Percentiles rank a stretch among this genome's conserved stretches.
These are phyloP conservation scores for Ophiostoma sp. DNA, from an alignment of 2,329 filamentous ascomycete species.

Conservation along the genomic window DNA sequence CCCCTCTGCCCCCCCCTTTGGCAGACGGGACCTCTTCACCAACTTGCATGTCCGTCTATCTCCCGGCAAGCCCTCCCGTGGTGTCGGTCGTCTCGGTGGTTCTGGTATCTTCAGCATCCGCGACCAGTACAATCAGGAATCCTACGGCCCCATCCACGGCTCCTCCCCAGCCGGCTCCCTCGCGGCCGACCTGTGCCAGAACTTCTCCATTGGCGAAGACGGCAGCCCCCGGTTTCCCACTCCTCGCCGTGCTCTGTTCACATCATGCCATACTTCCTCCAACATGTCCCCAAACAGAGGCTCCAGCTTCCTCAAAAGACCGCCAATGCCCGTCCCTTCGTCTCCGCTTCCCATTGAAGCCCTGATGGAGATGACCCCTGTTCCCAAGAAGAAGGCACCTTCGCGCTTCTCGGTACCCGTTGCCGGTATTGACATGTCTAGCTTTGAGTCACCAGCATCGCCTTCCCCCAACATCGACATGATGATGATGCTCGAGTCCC, in stretches of 20 bases:
- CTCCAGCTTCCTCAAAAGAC: conserved; percentile 72
- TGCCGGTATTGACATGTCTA: conserved; percentile 32
- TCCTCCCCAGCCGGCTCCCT: conserved; percentile 89
- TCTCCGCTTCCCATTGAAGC: conserved; percentile 74
- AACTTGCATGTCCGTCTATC: conserved; percentile 44
- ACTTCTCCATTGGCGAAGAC: conserved; percentile 84
- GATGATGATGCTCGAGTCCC: conserved; percentile 54
- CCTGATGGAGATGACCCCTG: conserved; percentile 86
- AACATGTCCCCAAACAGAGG: neutral
- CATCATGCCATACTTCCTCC: conserved; percentile 45
- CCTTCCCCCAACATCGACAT: conserved; percentile 50
- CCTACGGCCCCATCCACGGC: conserved; percentile 73
- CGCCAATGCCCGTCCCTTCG: conserved; percentile 67
- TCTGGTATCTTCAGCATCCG: conserved; percentile 66
- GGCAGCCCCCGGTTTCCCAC: conserved; percentile 77
- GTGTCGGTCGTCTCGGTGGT: conserved; percentile 13
- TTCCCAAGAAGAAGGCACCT: conserved; percentile 72
- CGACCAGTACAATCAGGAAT: conserved; percentile 64
- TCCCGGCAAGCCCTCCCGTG: conserved; percentile 49
- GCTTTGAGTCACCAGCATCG: conserved; percentile 53
- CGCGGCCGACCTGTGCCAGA: conserved; percentile 90
- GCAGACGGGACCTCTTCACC: conserved; percentile 48
- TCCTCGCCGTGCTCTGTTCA: conserved; percentile 79
- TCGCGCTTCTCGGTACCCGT: conserved; percentile 49
- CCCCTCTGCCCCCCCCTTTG: conserved; percentile 59